Percentiles rank a stretch among this genome's conserved stretches.
These are phyloP conservation scores for Proteromonas lacertae DNA, from an alignment of 352 stramenopile species.

Conservation along the genomic window DNA sequence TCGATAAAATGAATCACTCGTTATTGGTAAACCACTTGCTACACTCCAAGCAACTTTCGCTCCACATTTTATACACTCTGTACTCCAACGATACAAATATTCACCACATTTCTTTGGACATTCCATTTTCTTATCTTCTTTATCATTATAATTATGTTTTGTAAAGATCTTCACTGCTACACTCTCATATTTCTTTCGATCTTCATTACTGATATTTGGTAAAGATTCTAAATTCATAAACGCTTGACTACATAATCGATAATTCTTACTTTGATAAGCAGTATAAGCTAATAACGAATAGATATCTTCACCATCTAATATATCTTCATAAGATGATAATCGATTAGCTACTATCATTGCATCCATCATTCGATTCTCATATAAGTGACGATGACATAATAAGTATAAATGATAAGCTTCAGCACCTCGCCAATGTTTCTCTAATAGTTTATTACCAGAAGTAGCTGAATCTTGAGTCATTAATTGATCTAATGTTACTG, in stretches of 20 bases:
- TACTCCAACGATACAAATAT: too few species aligned
- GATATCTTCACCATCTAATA: conserved; percentile 41
- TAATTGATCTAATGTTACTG: conserved; percentile 48
- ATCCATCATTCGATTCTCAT: conserved; percentile 25
- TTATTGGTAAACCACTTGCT: too few species aligned
- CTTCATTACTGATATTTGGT: conserved; percentile 7
- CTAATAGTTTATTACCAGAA: conserved; percentile 13
- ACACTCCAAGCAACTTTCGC: too few species aligned
- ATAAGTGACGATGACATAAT: conserved; percentile 53
- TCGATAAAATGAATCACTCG: too few species aligned
- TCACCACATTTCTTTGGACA: too few species aligned
- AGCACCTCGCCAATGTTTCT: conserved; percentile 59
- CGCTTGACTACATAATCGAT: conserved; percentile 33
- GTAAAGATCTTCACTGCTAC: conserved; percentile 29
- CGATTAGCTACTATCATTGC: conserved; percentile 43
- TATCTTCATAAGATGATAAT: conserved; percentile 46
- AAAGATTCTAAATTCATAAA: conserved; percentile 29
- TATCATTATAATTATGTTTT: conserved; percentile 25
- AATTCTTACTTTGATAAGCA: conserved; percentile 52
- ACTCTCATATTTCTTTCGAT: conserved; percentile 5
- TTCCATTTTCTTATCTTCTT: too few species aligned
- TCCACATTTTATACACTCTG: too few species aligned
- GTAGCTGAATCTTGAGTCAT: conserved; percentile 10
- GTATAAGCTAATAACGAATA: conserved; percentile 62
- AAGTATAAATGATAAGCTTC: conserved; percentile 68